phyloP scores from a whole-genome alignment of 129 eudicot species.

The Centaurea solstitialis region DNA sequence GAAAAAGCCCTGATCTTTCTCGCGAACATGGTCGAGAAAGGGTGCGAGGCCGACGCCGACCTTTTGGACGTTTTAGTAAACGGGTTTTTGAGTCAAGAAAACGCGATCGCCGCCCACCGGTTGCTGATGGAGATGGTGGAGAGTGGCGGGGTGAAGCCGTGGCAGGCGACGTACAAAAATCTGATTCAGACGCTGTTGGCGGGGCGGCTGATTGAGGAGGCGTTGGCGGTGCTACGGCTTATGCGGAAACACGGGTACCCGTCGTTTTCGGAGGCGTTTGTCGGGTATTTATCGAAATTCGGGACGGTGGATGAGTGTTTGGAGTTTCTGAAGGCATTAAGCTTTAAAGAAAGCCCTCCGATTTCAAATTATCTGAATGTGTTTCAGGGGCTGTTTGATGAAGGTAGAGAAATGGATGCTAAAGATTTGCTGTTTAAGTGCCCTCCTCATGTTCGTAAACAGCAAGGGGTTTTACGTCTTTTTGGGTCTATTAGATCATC shows the following conservation, averaged over 20 bases:
- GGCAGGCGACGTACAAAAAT: conserved; percentile 84
- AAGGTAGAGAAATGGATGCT: conserved; percentile 84
- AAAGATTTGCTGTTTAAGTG: conserved; percentile 73
- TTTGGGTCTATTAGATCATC: conserved; percentile 60
- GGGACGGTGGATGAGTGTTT: conserved; percentile 76
- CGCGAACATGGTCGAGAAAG: conserved; percentile 64
- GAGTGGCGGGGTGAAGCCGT: conserved; percentile 65
- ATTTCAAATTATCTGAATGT: conserved; percentile 59
- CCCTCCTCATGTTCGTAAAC: conserved; percentile 72
- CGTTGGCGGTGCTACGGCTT: conserved; percentile 59
- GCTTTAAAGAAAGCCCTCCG: conserved; percentile 55
- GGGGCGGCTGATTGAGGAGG: conserved; percentile 74
- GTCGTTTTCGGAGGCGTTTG: conserved; percentile 62
- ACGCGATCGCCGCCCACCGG: conserved; percentile 45
- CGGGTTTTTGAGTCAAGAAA: conserved; percentile 54
- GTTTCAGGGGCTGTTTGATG: conserved; percentile 57
- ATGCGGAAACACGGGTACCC: conserved; percentile 84
- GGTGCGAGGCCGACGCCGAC: conserved; percentile 73
- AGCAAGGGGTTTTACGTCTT: conserved; percentile 45
- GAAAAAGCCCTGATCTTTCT: conserved; percentile 62
- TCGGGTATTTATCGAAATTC: conserved; percentile 50
- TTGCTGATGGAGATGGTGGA: conserved; percentile 61
- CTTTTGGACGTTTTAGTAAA: conserved; percentile 67
- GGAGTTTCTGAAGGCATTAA: conserved; percentile 54
- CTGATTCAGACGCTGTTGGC: conserved; percentile 61